A percentile compares a stretch with the other conserved stretches of the same genome.
These are phyloP conservation scores for Schizochytrium sp. DNA, from an alignment of 108 stramenopile genomes.

Conservation along the genomic window DNA sequence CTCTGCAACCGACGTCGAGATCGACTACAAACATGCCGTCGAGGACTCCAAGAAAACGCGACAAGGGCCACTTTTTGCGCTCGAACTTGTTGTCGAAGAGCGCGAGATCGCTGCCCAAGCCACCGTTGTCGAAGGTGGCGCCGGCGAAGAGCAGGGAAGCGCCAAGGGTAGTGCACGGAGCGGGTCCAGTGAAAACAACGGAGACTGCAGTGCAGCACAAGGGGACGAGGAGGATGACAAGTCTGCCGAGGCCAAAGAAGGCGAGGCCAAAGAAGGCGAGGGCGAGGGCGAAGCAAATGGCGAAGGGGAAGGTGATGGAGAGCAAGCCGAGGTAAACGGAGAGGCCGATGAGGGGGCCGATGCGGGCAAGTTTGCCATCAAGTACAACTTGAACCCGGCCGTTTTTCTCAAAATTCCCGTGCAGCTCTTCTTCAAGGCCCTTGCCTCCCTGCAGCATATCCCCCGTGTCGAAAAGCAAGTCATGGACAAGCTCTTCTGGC, in stretches of 20 bases:
- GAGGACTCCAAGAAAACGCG: background rate
- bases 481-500: constrained; percentile 53
- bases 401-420: constrained; percentile 19
- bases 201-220: background rate
- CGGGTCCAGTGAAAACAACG: background rate
- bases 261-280: background rate
- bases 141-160: no score
- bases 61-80: background rate
- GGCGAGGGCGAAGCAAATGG: constrained; percentile 15
- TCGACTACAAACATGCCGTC: background rate
- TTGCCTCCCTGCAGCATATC: constrained; percentile 19
- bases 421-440: constrained; percentile 2
- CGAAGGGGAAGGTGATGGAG: constrained; percentile 10
- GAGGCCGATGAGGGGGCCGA: background rate
- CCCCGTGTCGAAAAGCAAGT: constrained; percentile 50
- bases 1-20: background rate
- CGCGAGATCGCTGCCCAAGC: background rate
- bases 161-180: no score
- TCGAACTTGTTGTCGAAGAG: constrained; percentile 30
- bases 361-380: constrained; percentile 3
- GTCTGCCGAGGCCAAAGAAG: background rate
- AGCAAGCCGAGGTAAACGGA: background rate
- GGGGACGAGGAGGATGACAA: background rate
- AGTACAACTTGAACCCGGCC: constrained; percentile 18
- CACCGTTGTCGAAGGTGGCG: background rate